Evolutionary conservation across 2,329 filamentous ascomycete genomes (phyloP).

Genomic region (Monilinia aucupariae): DNA sequence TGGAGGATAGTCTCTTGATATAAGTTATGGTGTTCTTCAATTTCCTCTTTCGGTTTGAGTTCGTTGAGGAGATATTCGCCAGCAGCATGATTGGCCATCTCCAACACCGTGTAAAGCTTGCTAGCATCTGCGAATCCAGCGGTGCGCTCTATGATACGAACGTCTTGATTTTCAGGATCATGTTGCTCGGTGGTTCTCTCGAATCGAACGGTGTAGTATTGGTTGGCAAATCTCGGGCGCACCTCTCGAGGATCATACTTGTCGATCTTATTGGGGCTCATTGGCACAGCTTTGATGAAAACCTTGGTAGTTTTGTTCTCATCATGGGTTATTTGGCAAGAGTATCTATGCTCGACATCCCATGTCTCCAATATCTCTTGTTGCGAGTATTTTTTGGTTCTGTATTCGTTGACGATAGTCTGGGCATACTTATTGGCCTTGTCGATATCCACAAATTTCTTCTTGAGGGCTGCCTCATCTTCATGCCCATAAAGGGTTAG

Average conservation of each 20-base stretch:
- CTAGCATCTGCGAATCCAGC: neutral
- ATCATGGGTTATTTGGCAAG: neutral
- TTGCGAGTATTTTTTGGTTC: neutral
- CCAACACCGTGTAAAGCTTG: slow-evolving; percentile 11
- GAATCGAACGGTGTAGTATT: slow-evolving; percentile 2
- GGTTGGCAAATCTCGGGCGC: neutral
- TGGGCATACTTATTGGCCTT: slow-evolving; percentile 16
- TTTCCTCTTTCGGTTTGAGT: slow-evolving; percentile 17
- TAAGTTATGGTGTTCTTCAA: neutral
- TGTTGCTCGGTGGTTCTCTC: neutral
- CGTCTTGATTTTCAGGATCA: neutral
- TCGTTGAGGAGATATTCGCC: slow-evolving; percentile 14
- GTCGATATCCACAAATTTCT: slow-evolving; percentile 6
- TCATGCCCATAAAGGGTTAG: neutral
- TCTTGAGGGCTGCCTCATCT: neutral
- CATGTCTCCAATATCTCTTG: slow-evolving; percentile 3
- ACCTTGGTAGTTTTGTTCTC: neutral
- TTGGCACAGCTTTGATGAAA: neutral
- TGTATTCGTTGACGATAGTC: slow-evolving; percentile 3
- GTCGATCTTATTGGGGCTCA: neutral
- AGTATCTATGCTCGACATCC: neutral
- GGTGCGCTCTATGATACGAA: neutral
- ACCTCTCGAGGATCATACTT: slow-evolving; percentile 4
- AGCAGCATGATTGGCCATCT: slow-evolving; percentile 25
- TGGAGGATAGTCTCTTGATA: neutral